Percentiles rank a stretch among this genome's conserved stretches.
Evolutionary conservation across 2,329 filamentous ascomycete species (phyloP).

Genomic region (Sporothrix mexicana): DNA sequence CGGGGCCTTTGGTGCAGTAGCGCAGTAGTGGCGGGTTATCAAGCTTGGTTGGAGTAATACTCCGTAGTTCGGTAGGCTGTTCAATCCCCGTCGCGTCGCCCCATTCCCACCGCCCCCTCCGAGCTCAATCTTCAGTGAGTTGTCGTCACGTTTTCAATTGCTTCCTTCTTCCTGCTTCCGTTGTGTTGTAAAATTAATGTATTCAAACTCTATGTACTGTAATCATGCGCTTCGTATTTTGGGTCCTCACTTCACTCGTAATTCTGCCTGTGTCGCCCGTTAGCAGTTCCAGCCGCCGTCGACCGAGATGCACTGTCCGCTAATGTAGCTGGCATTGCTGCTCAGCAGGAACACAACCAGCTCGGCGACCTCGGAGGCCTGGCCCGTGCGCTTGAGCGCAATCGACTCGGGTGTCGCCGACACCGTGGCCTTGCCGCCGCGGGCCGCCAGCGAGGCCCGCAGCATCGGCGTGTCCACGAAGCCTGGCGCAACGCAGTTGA

Average conservation of each 20-base stretch:
- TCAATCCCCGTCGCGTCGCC: neutral
- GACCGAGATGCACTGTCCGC: constrained; percentile 34
- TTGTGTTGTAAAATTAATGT: neutral
- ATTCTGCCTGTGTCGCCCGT: no score
- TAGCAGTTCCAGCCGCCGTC: constrained; percentile 36
- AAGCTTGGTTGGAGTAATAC: neutral
- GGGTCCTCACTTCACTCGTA: neutral
- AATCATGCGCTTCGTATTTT: neutral
- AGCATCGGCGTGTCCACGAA: constrained; percentile 36
- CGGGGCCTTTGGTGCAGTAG: neutral
- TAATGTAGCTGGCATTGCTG: constrained; percentile 30
- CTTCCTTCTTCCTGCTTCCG: neutral
- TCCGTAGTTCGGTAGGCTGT: neutral
- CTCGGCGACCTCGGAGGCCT: constrained; percentile 57
- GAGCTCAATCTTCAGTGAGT: neutral
- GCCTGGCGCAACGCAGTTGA: constrained; percentile 45
- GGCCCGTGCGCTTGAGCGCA: constrained; percentile 47
- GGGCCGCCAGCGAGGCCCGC: constrained; percentile 14
- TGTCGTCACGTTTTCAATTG: neutral
- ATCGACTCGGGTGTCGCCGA: constrained; percentile 43
- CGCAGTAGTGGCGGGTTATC: neutral
- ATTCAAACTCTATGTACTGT: constrained; percentile 10
- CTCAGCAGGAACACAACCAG: constrained; percentile 52
- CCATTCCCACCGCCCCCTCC: neutral
- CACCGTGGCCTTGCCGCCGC: constrained; percentile 43